A percentile compares a stretch with the other conserved stretches of the same genome.
Conservation (phyloP, 768 basidiomycete genomes). For the Psilocybe azurescens region DNA sequence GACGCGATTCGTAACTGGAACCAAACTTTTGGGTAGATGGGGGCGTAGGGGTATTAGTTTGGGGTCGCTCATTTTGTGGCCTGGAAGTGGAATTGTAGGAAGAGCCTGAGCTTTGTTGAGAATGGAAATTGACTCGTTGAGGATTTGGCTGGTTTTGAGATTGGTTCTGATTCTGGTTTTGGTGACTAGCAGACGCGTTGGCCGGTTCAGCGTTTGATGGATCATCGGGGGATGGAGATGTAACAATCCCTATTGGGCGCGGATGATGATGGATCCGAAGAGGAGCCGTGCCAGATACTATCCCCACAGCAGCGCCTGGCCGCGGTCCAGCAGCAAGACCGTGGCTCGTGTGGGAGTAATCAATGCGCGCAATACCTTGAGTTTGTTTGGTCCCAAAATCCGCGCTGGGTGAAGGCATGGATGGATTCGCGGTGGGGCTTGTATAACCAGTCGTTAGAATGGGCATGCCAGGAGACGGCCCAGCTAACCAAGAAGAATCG, state of each 20-base stretch:
- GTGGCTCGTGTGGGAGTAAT: neutral
- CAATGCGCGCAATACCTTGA: constrained; percentile 5
- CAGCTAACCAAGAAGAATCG: constrained; percentile 15
- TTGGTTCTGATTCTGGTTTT: neutral
- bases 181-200: neutral
- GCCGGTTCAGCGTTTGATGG: neutral
- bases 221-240: neutral
- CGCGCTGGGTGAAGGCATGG: constrained; percentile 14
- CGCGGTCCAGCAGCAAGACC: neutral
- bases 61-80: neutral
- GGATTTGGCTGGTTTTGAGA: neutral
- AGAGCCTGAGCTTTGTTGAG: constrained; percentile 1
- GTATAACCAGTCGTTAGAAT: constrained; percentile 3
- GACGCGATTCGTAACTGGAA: constrained; percentile 7
- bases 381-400: neutral
- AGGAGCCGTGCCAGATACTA: constrained; percentile 17
- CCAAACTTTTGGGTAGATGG: neutral
- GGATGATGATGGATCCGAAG: constrained; percentile 16
- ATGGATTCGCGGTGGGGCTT: constrained; percentile 2
- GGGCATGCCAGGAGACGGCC: constrained; percentile 19
- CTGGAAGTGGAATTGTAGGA: neutral
- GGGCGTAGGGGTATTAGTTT: neutral
- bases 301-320: neutral
- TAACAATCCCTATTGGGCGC: neutral
- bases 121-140: neutral